Conservation (phyloP, 495 filamentous ascomycete species). For the Neurospora sp. region DNA sequence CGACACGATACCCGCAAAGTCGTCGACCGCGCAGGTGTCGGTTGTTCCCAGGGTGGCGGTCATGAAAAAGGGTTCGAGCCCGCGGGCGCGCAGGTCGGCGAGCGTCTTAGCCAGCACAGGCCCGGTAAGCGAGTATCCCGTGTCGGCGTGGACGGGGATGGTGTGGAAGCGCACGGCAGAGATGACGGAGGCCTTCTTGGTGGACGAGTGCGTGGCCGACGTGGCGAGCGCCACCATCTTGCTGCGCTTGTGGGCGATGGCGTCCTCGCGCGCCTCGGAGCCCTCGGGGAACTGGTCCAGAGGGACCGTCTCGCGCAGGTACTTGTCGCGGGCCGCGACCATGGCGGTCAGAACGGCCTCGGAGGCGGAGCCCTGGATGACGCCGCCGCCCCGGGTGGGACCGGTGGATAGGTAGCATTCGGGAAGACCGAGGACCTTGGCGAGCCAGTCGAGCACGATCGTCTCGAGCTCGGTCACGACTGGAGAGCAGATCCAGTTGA, state of each 20-base stretch:
- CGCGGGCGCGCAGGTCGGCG: conserved; percentile 47
- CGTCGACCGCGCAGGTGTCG: conserved; percentile 77
- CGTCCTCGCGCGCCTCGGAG: conserved; percentile 50
- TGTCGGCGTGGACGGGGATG: conserved; percentile 48
- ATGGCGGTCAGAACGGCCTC: conserved; percentile 82
- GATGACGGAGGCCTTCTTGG: conserved; percentile 80
- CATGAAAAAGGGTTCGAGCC: conserved; percentile 76
- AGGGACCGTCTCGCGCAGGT: conserved; percentile 47
- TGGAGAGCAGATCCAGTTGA: conserved; percentile 96
- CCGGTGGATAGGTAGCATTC: conserved; percentile 66
- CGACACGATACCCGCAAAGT: conserved; percentile 58
- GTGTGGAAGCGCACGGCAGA: conserved; percentile 68
- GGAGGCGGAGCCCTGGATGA: conserved; percentile 89
- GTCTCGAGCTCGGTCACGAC: conserved; percentile 96
- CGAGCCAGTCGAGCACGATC: conserved; percentile 80
- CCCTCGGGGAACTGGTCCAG: conserved; percentile 45
- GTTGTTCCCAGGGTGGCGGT: conserved; percentile 85
- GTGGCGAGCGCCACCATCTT: conserved; percentile 74
- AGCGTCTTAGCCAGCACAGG: conserved; percentile 47
- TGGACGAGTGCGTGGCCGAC: conserved; percentile 69
- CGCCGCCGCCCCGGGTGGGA: conserved; percentile 67
- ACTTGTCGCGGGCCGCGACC: conserved; percentile 81
- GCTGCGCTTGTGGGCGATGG: conserved; percentile 52
- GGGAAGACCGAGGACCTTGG: conserved; percentile 61
- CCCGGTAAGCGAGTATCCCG: conserved; percentile 64